These are phyloP conservation scores for Cytospora schulzeri DNA, from an alignment of 2,329 filamentous ascomycete genomes.

Conservation along the genomic window DNA sequence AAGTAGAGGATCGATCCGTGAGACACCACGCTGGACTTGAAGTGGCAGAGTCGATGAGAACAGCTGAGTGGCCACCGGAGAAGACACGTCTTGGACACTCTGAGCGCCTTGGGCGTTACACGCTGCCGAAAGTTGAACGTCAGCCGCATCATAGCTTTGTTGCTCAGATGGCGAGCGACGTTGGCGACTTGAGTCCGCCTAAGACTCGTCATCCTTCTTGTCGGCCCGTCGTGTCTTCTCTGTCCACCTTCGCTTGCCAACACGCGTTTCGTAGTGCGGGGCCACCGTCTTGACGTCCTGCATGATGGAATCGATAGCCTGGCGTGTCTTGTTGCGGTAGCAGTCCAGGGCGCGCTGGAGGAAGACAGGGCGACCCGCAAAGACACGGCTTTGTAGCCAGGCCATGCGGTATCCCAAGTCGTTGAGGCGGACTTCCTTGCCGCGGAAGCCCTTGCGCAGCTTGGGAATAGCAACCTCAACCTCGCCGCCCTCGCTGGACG, in stretches of 20 bases:
- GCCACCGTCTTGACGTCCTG: slow-evolving; percentile 74
- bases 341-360: slow-evolving; percentile 90
- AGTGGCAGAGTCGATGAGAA: not conserved
- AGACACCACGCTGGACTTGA: not conserved
- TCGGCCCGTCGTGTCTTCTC: slow-evolving; percentile 54
- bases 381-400: slow-evolving; percentile 92
- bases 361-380: slow-evolving; percentile 83
- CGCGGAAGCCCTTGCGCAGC: slow-evolving; percentile 68
- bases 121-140: not conserved
- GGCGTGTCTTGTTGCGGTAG: slow-evolving; percentile 89
- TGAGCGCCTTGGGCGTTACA: not conserved
- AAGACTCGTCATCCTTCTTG: slow-evolving; percentile 38
- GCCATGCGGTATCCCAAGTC: slow-evolving; percentile 94
- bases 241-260: slow-evolving; percentile 77
- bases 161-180: not conserved
- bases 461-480: slow-evolving; percentile 74
- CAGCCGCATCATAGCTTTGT: not conserved
- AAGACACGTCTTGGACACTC: not conserved
- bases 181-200: slow-evolving; percentile 2
- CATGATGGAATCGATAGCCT: slow-evolving; percentile 75
- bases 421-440: slow-evolving; percentile 87
- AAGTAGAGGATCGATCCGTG: not conserved
- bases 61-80: not conserved
- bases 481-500: slow-evolving; percentile 65
- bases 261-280: slow-evolving; percentile 85